Percentiles rank a stretch among this genome's conserved stretches.
Conservation (phyloP, 202 grass and related monocot species). For the Setaria italica region DNA sequence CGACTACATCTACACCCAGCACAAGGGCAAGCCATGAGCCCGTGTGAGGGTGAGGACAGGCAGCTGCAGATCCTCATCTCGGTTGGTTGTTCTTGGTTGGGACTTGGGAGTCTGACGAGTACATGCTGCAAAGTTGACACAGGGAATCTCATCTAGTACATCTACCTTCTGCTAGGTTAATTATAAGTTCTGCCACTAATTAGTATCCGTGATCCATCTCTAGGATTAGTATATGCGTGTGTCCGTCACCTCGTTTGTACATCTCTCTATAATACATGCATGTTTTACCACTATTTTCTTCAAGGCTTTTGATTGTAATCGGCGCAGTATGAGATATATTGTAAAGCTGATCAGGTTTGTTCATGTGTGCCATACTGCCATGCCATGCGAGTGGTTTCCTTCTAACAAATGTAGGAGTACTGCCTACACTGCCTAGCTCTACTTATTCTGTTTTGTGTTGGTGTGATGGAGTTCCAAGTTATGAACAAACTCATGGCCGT, state of each 20-base stretch:
- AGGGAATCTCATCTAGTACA: not conserved
- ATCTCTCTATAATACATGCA: constrained; percentile 18
- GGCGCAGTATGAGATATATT: not conserved
- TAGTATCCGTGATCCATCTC: constrained; percentile 14
- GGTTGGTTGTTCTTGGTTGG: not conserved
- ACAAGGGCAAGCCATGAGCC: constrained; percentile 57
- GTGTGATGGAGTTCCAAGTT: not conserved
- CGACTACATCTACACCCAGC: constrained; percentile 80
- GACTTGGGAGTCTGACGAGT: not conserved
- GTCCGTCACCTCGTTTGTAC: constrained; percentile 38
- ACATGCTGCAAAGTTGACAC: not conserved
- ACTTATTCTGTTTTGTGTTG: not conserved
- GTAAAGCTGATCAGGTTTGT: not conserved
- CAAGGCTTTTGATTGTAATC: not conserved
- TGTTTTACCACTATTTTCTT: not conserved
- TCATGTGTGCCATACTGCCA: not conserved
- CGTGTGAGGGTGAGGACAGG: not conserved
- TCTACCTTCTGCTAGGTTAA: constrained; percentile 3
- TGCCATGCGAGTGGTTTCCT: not conserved
- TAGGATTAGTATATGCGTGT: not conserved
- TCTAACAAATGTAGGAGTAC: not conserved
- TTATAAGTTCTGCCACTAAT: not conserved
- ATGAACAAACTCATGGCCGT: not conserved
- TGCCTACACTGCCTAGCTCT: not conserved
- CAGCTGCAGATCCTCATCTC: not conserved